phyloP scores from a whole-genome alignment of 2,329 filamentous ascomycete genomes.

The Samsoniella hepiali region DNA sequence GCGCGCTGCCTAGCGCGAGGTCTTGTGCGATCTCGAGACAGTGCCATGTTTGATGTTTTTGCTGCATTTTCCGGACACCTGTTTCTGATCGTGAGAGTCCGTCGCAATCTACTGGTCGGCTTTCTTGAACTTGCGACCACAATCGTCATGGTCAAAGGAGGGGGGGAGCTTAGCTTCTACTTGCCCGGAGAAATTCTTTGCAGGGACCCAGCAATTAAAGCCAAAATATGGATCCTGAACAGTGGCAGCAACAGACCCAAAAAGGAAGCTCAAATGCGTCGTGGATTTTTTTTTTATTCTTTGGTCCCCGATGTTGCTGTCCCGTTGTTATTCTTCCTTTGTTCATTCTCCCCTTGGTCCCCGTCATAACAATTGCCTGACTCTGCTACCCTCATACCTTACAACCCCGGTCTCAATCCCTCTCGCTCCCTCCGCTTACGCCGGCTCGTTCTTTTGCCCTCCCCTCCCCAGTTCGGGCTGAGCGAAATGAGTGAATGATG shows the following conservation, averaged over 20 bases:
- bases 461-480: slow-evolving; percentile 4
- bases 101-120: not conserved
- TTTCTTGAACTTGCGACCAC: not conserved
- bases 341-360: too few species aligned
- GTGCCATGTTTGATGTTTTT: not conserved
- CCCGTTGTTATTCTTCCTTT: not conserved
- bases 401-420: not conserved
- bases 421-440: not conserved
- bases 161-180: not conserved
- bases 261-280: not conserved
- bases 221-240: not conserved
- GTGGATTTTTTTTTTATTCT: not conserved
- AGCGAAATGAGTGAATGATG: slow-evolving; percentile 10
- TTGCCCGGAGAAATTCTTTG: not conserved
- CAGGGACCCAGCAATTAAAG: not conserved
- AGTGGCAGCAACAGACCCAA: not conserved
- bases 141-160: not conserved
- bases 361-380: too few species aligned
- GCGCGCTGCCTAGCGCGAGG: too few species aligned
- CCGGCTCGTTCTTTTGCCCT: not conserved
- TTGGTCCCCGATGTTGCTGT: not conserved
- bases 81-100: not conserved
- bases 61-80: not conserved
- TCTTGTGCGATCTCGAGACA: too few species aligned
- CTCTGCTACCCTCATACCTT: too few species aligned